Base-by-base conservation (phyloP, 768 basidiomycete genomes). In the Boletellus sp. region DNA sequence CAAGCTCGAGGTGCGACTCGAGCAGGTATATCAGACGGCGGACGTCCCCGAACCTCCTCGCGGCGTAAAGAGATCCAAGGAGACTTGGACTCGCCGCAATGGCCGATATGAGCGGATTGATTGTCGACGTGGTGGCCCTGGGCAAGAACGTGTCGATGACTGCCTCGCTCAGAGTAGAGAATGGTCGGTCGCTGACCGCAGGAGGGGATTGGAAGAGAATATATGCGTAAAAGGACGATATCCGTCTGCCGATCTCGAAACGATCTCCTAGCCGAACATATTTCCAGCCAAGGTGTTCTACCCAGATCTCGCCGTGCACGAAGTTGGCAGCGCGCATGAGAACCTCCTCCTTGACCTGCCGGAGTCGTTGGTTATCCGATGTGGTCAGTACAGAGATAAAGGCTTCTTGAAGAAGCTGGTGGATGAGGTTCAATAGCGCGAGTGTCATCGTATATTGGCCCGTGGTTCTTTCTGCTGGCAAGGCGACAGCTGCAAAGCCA, bases 261-360 rank as follows among this genome's bases (percentile, higher is more conserved):
- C 88, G 78, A 61, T 91, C 87, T 5, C 85, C 85, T 12, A 94
- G 74, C 48, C 86, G 85, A 4, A 74, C 73, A 56, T 93, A 96
- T 64, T 89, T 88, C 94, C 94, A 97, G 3, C 83, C 80, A 34
- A 83, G 64, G 65, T 91, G 87, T 57, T 87, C 85, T 1, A 86
- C 79, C 94, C 94, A 97, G 17, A 95, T 83, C 63, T 94, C 89
- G 8, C 81, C 79, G 59, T 93, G 90, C 9, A 94, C 78, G 54
- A 94, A 91, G 5, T 76, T 75, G 12, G 83, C 75, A 0, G 89
- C 91, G 31, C 89, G 82, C 42, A 88, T 70, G 20, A 94, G 74
- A 5, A 94, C 91, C 50, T 91, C 89, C 58, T 90, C 87, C 62
- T 93, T 93, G 47, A 93, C 71, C 58, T 83, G 83, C 44, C 78